phyloP scores from a whole-genome alignment of 768 basidiomycete species.

The Lentinula guzmanii region DNA sequence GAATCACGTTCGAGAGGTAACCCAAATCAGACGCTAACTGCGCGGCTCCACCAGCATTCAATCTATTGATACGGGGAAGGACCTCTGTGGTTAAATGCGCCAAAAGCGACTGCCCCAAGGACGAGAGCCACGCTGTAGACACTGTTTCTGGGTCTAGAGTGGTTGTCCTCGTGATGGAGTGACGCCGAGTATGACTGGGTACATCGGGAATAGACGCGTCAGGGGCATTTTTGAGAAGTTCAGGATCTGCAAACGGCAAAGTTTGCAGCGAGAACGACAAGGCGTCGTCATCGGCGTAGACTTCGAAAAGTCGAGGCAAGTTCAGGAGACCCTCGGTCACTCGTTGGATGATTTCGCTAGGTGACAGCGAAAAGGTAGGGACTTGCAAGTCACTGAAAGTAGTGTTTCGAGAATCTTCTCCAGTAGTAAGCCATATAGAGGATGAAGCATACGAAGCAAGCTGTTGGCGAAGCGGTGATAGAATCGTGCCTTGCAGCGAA shows the following conservation, averaged over 20 bases:
- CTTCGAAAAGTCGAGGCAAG: conserved; percentile 88
- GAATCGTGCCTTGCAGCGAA: conserved; percentile 75
- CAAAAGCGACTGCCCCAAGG: conserved; percentile 78
- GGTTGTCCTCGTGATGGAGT: conserved; percentile 25
- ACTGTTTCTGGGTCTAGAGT: conserved; percentile 70
- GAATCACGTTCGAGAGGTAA: conserved; percentile 86
- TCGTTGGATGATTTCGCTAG: conserved; percentile 81
- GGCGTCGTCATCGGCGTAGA: conserved; percentile 89
- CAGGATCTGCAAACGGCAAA: conserved; percentile 62
- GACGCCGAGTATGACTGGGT: conserved; percentile 32
- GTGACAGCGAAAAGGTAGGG: conserved; percentile 90
- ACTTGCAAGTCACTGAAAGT: conserved; percentile 56
- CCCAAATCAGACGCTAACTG: conserved; percentile 86
- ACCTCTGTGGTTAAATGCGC: conserved; percentile 63
- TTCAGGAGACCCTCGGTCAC: conserved; percentile 94
- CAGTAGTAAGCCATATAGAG: conserved; percentile 56
- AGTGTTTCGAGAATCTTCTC: conserved; percentile 39
- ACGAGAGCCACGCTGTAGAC: conserved; percentile 87
- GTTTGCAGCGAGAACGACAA: conserved; percentile 84
- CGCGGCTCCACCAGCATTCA: conserved; percentile 65
- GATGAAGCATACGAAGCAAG: conserved; percentile 66
- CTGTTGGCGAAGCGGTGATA: conserved; percentile 74
- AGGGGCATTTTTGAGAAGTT: conserved; percentile 40
- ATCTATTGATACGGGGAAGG: conserved; percentile 62
- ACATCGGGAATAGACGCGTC: conserved; percentile 31